Conservation (phyloP, 1,284 basidiomycete genomes). For the Leccinum huronense region DNA sequence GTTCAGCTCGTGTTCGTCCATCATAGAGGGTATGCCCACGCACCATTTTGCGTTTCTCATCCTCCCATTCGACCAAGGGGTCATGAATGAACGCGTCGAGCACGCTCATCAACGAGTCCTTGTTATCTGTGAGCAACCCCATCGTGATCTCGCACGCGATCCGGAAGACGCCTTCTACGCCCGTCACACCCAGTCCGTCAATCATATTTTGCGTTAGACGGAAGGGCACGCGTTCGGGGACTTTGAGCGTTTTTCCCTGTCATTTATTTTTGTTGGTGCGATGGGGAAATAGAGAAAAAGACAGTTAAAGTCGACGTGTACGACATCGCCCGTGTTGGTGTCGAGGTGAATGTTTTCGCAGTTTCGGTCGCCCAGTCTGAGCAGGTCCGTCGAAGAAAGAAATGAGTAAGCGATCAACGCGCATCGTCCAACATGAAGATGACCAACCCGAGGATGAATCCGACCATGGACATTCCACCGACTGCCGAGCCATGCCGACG, state of each 20-base stretch:
- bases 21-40: slow-evolving; percentile 6
- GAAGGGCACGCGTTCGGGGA: slow-evolving; percentile 94
- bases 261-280: slow-evolving; percentile 29
- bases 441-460: slow-evolving; percentile 73
- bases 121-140: slow-evolving; percentile 85
- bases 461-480: slow-evolving; percentile 71
- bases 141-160: slow-evolving; percentile 92
- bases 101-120: slow-evolving; percentile 93
- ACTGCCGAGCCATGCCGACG: slow-evolving; percentile 90
- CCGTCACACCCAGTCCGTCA: slow-evolving; percentile 91
- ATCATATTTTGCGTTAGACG: slow-evolving; percentile 93
- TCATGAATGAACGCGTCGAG: slow-evolving; percentile 98
- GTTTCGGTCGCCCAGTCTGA: slow-evolving; percentile 94
- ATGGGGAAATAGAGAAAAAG: slow-evolving; percentile 48
- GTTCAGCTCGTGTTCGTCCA: too few relatives aligned
- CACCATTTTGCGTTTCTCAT: slow-evolving; percentile 65
- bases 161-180: slow-evolving; percentile 93
- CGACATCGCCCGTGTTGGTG: slow-evolving; percentile 82
- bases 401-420: background rate
- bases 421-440: background rate
- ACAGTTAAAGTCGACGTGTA: slow-evolving; percentile 99
- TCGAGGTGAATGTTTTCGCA: slow-evolving; percentile 97
- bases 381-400: background rate
- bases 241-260: slow-evolving; percentile 81
- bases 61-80: slow-evolving; percentile 95